Evolutionary conservation across 148 eudicot genomes (phyloP), one percentile per base, ranked within the genome.

Genomic region (Nepenthes gracilis): DNA sequence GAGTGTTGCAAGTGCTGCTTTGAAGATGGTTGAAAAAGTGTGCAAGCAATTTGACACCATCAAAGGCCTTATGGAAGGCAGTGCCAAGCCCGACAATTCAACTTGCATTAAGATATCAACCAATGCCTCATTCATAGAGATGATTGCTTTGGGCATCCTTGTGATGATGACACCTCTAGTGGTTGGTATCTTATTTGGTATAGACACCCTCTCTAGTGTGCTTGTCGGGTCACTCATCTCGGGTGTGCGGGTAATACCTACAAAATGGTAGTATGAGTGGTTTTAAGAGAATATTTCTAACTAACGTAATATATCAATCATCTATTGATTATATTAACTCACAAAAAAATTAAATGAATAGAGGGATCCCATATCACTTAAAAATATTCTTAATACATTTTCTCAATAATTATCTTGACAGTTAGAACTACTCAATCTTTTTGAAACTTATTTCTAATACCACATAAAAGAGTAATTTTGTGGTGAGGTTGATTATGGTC

Each of bases 151-250:
- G 85, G 23, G 85, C 45, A 76, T 76, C 36, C 69, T 81, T 2
- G 85, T 81, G 47, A 78, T 81, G 80, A 73, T 81, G 13, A 77
- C 85, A 1, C 85, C 85, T 6, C 72, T 81, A 1, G 67, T 81
- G 59, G 82, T 71, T 37, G 85, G 85, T 0, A 72, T 67, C 48
- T 75, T 81, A 47, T 81, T 81, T 57, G 85, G 85, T 8, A 82
- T 81, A 11, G 82, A 81, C 64, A 78, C 85, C 8, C 75, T 81
- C 23, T 71, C 85, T 11, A 82, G 85, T 59, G 75, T 81, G 9
- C 85, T 81, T 61, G 85, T 82, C 5, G 85, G 85, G 34, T 70
- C 85, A 23, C 80, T 81, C 1, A 80, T 81, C 59, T 81, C 85
- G 43, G 85, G 85, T 56, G 85, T 81, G 8, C 85, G 78, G 82